phyloP scores from a whole-genome alignment of 2,329 filamentous ascomycete genomes.

The Epichloe amarillans region DNA sequence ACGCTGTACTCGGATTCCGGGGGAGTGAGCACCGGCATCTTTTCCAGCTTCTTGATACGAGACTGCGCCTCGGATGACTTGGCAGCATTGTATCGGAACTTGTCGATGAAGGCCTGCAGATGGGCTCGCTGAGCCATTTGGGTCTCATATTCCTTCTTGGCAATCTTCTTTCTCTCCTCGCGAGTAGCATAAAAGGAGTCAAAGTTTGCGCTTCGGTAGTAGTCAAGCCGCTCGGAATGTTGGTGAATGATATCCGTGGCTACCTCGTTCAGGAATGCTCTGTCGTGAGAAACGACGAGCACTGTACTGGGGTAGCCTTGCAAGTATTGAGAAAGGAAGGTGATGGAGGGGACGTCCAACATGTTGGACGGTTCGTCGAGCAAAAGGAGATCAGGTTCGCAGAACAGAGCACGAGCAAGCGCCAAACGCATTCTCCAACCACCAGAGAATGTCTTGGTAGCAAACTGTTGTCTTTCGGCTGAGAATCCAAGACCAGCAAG shows the following conservation, averaged over 20 bases:
- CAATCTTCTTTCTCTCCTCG: constrained; percentile 92
- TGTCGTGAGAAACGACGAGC: constrained; percentile 94
- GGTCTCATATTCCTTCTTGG: constrained; percentile 95
- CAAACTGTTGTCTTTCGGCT: constrained; percentile 74
- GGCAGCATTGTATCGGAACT: constrained; percentile 97
- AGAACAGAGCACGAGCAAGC: constrained; percentile 88
- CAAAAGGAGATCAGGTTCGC: constrained; percentile 87
- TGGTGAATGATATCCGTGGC: constrained; percentile 99
- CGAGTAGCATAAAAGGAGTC: constrained; percentile 95
- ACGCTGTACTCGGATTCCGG: constrained; percentile 93
- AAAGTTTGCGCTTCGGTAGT: constrained; percentile 97
- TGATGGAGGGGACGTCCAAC: constrained; percentile 99
- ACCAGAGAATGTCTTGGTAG: constrained; percentile 96
- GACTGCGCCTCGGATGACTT: constrained; percentile 98
- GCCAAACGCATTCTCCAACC: constrained; percentile 99
- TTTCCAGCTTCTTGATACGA: constrained; percentile 96
- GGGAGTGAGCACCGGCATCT: constrained; percentile 87
- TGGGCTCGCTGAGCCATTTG: constrained; percentile 91
- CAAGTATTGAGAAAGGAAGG: constrained; percentile 92
- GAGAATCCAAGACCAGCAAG: constrained; percentile 96
- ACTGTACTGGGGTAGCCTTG: constrained; percentile 90
- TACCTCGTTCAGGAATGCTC: constrained; percentile 96
- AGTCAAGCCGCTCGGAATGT: constrained; percentile 91
- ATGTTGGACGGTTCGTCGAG: constrained; percentile 99
- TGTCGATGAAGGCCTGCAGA: constrained; percentile 96